Evolutionary conservation across 306 rosid species (phyloP), one percentile per base, ranked within the genome.

Genomic region (Vigna nakashimae): DNA sequence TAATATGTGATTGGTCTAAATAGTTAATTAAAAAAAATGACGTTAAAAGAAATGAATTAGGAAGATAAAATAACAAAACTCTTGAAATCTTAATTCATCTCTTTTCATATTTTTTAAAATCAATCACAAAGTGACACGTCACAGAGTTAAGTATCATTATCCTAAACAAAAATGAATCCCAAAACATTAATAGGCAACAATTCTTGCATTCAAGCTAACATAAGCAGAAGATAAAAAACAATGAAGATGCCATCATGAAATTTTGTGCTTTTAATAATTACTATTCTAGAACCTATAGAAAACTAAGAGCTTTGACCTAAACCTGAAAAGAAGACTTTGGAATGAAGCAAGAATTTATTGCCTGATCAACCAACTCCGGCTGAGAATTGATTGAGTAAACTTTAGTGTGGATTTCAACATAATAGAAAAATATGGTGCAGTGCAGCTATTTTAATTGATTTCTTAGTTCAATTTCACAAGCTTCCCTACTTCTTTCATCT

Each of bases 251-350:
- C 45, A 9, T 58, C 77, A 45, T 30, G 38, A 18, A 10, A 74
- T 38, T 74, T 46, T 13, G 28, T 45, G 59, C 48, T 15, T 6
- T 36, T 45, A 45, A 74, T 36, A 51, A 32, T 20, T 51, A 14
- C 34, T 65, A 50, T 52, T 76, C 73, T 38, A 51, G 51, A 65
- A 26, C 12, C 45, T 59, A 30, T 7, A 62, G 9, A 16, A 11
- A 66, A 6, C 13, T 17, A 1, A 67, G 45, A 51, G 8, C 34
- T 8, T 52, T 52, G 53, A 65, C 43, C 80, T 55, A 52, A 52
- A 30, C 74, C 22, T 65, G 42, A 53, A 76, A 10, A 66, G 66
- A 76, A 52, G 48, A 66, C 70, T 69, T 13, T 20, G 48, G 28
- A 67, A 26, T 38, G 42, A 46, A 46, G 70, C 60, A 58, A 46